These are phyloP conservation scores for Peronospora belbahrii DNA, from an alignment of 352 stramenopile species.

Conservation along the genomic window DNA sequence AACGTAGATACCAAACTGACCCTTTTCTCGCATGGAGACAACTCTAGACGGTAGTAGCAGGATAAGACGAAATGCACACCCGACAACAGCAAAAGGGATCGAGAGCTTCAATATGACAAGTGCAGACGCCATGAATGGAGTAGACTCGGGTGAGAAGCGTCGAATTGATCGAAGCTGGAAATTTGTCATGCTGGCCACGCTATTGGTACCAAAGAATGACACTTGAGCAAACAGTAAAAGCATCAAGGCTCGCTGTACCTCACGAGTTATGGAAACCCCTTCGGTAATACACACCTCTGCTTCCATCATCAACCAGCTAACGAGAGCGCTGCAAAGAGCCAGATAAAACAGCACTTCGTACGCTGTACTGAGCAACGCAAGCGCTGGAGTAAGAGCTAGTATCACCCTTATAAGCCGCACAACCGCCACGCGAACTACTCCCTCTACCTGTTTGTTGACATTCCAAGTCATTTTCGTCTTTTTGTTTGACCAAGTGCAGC, in stretches of 20 bases:
- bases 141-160: conserved; percentile 62
- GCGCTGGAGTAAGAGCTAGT: conserved; percentile 44
- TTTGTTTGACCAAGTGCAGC: conserved; percentile 1
- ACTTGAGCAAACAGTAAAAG: conserved; percentile 72
- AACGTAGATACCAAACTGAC: conserved; percentile 20
- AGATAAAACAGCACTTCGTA: conserved; percentile 75
- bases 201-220: conserved; percentile 77
- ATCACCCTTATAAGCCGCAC: conserved; percentile 39
- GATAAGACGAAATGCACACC: conserved; percentile 50
- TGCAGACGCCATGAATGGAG: conserved; percentile 48
- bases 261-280: conserved; percentile 7
- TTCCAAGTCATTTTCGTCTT: conserved; percentile 9
- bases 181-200: conserved; percentile 73
- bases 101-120: conserved; percentile 70
- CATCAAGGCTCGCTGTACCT: conserved; percentile 55
- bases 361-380: conserved; percentile 60
- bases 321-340: conserved; percentile 36
- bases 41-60: conserved; percentile 22
- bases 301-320: conserved; percentile 57
- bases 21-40: conserved; percentile 5
- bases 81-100: conserved; percentile 65
- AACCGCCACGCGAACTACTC: conserved; percentile 2
- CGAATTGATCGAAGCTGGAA: conserved; percentile 73
- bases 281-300: background rate
- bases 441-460: background rate